phyloP scores from a whole-genome alignment of 2,329 filamentous ascomycete genomes.

The Nemania abortiva region DNA sequence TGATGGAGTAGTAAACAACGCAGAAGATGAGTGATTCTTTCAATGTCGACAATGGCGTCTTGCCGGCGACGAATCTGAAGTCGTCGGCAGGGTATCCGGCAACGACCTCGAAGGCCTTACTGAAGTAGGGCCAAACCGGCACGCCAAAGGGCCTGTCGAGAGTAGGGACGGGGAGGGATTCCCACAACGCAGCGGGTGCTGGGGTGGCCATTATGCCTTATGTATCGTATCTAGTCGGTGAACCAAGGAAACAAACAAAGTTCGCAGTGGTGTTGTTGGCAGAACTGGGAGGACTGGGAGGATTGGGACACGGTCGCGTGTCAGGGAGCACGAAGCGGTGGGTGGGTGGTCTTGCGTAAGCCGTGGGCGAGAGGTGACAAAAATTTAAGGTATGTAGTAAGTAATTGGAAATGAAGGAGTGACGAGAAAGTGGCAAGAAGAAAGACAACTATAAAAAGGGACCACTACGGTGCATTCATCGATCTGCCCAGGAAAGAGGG shows the following conservation, averaged over 20 bases:
- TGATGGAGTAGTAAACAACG: conserved; percentile 89
- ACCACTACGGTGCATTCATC: conserved; percentile 40
- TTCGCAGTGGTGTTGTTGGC: conserved; percentile 17
- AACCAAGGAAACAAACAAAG: not conserved
- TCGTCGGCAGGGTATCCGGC: conserved; percentile 86
- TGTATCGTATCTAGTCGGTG: conserved; percentile 1
- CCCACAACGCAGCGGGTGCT: conserved; percentile 61
- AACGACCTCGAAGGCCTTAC: conserved; percentile 81
- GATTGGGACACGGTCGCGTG: conserved; percentile 8
- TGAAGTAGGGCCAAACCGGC: conserved; percentile 93
- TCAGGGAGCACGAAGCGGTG: not conserved
- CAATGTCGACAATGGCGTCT: conserved; percentile 91
- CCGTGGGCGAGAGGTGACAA: conserved; percentile 11
- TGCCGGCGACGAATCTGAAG: conserved; percentile 83
- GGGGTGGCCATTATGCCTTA: conserved; percentile 46
- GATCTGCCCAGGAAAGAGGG: conserved; percentile 45
- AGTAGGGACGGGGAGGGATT: conserved; percentile 76
- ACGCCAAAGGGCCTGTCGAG: conserved; percentile 94
- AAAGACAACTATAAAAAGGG: conserved; percentile 39
- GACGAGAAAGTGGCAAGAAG: conserved; percentile 51
- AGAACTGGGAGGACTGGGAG: conserved; percentile 5
- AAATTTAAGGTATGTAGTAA: conserved; percentile 33
- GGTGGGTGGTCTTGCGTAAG: conserved; percentile 18
- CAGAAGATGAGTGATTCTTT: conserved; percentile 85
- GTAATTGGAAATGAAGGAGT: conserved; percentile 55